Percentiles rank a stretch among this genome's conserved stretches.
These are phyloP conservation scores for Penicillium fimorum DNA, from an alignment of 495 filamentous ascomycete genomes.

Conservation along the genomic window DNA sequence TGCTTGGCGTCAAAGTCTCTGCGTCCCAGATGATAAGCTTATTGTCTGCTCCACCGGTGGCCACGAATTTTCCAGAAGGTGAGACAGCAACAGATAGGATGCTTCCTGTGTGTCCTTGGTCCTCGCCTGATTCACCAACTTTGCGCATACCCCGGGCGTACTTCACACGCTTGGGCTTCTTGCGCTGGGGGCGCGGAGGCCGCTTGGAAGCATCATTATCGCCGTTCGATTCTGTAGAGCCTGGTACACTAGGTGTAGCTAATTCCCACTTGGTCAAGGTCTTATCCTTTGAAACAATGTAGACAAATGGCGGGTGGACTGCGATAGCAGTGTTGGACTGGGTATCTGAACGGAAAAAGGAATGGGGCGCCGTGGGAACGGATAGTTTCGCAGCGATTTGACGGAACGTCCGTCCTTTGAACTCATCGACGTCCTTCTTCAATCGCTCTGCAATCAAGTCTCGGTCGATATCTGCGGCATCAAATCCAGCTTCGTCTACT, in stretches of 20 bases:
- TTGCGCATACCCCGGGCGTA: slow-evolving; percentile 64
- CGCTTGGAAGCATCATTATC: slow-evolving; percentile 60
- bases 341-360: slow-evolving; percentile 73
- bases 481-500: slow-evolving; percentile 79
- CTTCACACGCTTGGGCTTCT: slow-evolving; percentile 67
- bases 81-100: slow-evolving; percentile 86
- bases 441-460: slow-evolving; percentile 88
- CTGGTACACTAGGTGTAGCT: slow-evolving; percentile 36
- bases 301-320: slow-evolving; percentile 71
- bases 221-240: slow-evolving; percentile 42
- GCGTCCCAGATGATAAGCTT: slow-evolving; percentile 86
- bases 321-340: slow-evolving; percentile 77
- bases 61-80: slow-evolving; percentile 83
- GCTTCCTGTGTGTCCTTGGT: slow-evolving; percentile 69
- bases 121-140: slow-evolving; percentile 58
- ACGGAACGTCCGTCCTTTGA: slow-evolving; percentile 85
- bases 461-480: slow-evolving; percentile 88
- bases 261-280: slow-evolving; percentile 86
- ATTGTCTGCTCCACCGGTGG: slow-evolving; percentile 81
- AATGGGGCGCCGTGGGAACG: slow-evolving; percentile 59
- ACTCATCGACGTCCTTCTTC: slow-evolving; percentile 89
- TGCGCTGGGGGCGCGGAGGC: slow-evolving; percentile 60
- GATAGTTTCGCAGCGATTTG: slow-evolving; percentile 68
- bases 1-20: slow-evolving; percentile 67
- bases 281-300: slow-evolving; percentile 84